Base-by-base conservation (phyloP, 257 asterid species). In the Solanum pennellii region DNA sequence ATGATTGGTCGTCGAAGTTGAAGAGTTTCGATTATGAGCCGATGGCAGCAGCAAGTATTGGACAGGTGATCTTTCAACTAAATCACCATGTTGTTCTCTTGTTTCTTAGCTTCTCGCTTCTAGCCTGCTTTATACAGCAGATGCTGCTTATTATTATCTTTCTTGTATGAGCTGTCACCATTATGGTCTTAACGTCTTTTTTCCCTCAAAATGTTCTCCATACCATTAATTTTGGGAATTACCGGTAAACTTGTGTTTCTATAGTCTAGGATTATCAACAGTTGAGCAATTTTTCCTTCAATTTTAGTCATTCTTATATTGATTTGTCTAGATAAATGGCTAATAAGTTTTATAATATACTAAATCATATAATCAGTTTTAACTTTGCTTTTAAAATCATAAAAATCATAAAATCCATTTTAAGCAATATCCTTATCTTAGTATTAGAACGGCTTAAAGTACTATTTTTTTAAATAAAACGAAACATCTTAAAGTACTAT, bases 21-120 rank as follows among this genome's bases (percentile, higher is more conserved):
- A 89, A 68, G 83, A 93, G 94, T 90, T 97, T 95, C 86, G 98
- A 95, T 91, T 94, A 95, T 88, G 97, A 95, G 88, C 99, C 99
- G 85, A 84, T 97, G 79, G 99, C 98, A 86, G 95, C 99, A 20
- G 98, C 99, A 87, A 97, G 99, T 93, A 95, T 97, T 59, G 99
- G 99, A 87, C 98, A 95, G 99, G 98, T 96, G 85, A 84, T 88
- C 82, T 88, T 89, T 72, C 42, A 80, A 29, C 11, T 18, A 80
- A 11, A 82, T 65, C 69, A 49, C 29, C 69, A 49, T 82, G 27
- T 29, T 16, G 66, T 82, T 82, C 85, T 82, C 85, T 49, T 82
- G 85, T 82, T 82, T 45, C 84, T 79, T 82, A 49, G 45, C 20
- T 82, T 20, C 59, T 76, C 2, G 20, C 85, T 80, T 29, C 68